Evolutionary conservation across 257 asterid species (phyloP).

Genomic region (Coffea eugenioides): DNA sequence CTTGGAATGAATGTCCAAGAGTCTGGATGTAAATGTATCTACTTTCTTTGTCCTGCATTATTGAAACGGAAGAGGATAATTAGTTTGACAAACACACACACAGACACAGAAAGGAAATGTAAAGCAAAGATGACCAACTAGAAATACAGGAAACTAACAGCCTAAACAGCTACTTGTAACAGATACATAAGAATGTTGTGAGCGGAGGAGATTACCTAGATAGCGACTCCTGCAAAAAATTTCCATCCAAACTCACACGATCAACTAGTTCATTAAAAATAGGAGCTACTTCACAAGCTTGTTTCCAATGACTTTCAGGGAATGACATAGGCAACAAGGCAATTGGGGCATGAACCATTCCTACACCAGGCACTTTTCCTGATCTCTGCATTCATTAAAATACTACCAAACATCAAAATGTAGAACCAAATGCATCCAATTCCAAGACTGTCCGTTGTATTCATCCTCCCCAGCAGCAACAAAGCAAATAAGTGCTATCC

Average conservation of each 20-base stretch:
- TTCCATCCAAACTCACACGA: constrained; percentile 81
- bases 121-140: not conserved
- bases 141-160: not conserved
- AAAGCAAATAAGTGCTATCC: not conserved
- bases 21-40: constrained; percentile 45
- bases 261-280: constrained; percentile 90
- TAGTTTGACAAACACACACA: not conserved
- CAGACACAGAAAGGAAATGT: not conserved
- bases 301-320: constrained; percentile 71
- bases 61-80: constrained; percentile 2
- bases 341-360: constrained; percentile 84
- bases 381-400: constrained; percentile 55
- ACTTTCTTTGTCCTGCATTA: constrained; percentile 42
- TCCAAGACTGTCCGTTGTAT: not conserved
- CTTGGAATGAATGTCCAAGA: constrained; percentile 45
- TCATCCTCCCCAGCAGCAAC: not conserved
- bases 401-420: constrained; percentile 6
- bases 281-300: constrained; percentile 96
- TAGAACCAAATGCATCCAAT: not conserved
- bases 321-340: constrained; percentile 73
- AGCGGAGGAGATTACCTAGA: constrained; percentile 51
- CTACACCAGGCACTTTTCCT: constrained; percentile 82
- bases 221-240: constrained; percentile 85
- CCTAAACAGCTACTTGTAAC: not conserved
- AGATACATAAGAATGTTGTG: not conserved